These are phyloP conservation scores for Hawksworthiomyces lignivorus DNA, from an alignment of 2,329 filamentous ascomycete species.

Conservation along the genomic window DNA sequence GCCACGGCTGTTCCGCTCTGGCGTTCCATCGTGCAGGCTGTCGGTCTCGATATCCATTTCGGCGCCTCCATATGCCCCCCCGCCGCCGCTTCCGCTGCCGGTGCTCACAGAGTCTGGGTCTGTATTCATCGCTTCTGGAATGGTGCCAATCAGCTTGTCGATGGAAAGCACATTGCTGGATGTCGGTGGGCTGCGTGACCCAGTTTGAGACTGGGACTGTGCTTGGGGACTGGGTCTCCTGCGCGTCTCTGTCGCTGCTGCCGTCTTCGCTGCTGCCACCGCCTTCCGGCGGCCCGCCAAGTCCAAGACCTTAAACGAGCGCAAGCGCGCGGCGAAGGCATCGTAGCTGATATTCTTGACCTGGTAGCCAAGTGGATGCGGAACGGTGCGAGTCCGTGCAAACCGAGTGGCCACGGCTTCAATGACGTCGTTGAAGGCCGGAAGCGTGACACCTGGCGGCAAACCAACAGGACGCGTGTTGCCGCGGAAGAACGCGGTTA, in stretches of 20 bases:
- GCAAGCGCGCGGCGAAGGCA: slow-evolving; percentile 14
- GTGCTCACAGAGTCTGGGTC: neutral
- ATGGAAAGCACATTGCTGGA: slow-evolving; percentile 7
- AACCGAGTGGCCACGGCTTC: slow-evolving; percentile 15
- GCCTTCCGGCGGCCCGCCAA: slow-evolving; percentile 8
- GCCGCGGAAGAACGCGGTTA: slow-evolving; percentile 16
- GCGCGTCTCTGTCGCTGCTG: neutral
- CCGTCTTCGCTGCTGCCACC: neutral
- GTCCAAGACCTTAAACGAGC: slow-evolving; percentile 14
- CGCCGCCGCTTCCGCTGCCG: too few relatives aligned
- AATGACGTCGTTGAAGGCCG: slow-evolving; percentile 13
- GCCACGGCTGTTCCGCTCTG: neutral
- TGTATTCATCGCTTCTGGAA: slow-evolving; percentile 2
- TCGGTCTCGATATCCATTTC: slow-evolving; percentile 10
- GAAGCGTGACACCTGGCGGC: slow-evolving; percentile 10
- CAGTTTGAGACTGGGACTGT: too few relatives aligned
- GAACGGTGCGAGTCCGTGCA: slow-evolving; percentile 3
- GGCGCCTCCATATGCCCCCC: neutral
- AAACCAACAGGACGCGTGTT: slow-evolving; percentile 5
- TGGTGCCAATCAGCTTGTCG: slow-evolving; percentile 9
- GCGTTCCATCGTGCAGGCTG: neutral
- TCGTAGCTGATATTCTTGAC: slow-evolving; percentile 14
- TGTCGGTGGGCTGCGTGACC: neutral
- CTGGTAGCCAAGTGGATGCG: slow-evolving; percentile 13
- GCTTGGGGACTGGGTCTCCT: too few relatives aligned